Conservation (phyloP, 2,329 filamentous ascomycete genomes). For the Botrytis fragariae region DNA sequence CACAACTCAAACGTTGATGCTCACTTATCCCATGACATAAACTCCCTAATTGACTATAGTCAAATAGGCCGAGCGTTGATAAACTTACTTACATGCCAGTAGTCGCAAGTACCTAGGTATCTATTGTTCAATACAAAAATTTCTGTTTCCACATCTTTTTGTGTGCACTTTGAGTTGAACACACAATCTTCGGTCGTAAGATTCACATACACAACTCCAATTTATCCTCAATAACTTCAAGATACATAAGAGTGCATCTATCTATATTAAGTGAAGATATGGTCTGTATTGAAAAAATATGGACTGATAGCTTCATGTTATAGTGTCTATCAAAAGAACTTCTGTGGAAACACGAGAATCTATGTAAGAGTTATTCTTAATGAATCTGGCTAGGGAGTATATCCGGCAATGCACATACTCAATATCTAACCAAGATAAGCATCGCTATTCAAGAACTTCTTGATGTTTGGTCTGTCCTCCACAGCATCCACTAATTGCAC, state of each 20-base stretch:
- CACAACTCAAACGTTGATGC: not conserved
- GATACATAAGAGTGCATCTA: not conserved
- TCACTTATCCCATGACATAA: not conserved
- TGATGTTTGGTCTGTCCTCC: slow-evolving; percentile 33
- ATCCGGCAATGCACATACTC: not conserved
- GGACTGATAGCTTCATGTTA: not conserved
- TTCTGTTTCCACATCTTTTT: not conserved
- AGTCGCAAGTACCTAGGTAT: too few species aligned
- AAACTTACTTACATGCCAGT: not conserved
- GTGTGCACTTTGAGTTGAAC: not conserved
- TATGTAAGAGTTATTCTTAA: not conserved
- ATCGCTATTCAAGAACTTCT: slow-evolving; percentile 35
- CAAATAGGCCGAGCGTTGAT: too few species aligned
- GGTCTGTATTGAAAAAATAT: not conserved
- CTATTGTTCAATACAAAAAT: not conserved
- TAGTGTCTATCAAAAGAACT: not conserved
- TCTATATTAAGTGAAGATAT: not conserved
- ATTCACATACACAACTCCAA: not conserved
- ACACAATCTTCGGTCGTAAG: not conserved
- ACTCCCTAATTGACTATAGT: not conserved
- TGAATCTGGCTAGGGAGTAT: not conserved
- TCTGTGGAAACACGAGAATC: not conserved
- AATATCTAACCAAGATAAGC: slow-evolving; percentile 29
- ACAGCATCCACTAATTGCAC: slow-evolving; percentile 35
- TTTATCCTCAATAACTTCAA: not conserved